These are phyloP conservation scores for Penicillium desertorum DNA, from an alignment of 495 filamentous ascomycete species.

Conservation along the genomic window DNA sequence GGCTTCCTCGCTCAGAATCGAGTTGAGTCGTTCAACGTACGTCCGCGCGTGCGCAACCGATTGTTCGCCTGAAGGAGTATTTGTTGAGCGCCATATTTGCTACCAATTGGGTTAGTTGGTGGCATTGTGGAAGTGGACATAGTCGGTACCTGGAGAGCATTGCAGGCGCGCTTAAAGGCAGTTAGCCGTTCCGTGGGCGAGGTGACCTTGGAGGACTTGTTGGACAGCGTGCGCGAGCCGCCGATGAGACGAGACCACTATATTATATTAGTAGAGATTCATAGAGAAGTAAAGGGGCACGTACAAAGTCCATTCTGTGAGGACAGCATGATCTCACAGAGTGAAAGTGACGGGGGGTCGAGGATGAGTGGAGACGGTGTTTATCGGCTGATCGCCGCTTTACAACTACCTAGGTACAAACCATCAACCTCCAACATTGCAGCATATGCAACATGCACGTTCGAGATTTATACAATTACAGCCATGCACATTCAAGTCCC, in stretches of 20 bases:
- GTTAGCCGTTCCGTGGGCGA: conserved; percentile 83
- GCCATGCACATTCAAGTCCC: not conserved
- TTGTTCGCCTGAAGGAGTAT: conserved; percentile 50
- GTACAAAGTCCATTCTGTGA: conserved; percentile 44
- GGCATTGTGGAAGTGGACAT: not conserved
- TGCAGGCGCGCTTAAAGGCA: conserved; percentile 86
- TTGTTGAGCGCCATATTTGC: conserved; percentile 77
- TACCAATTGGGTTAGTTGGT: conserved; percentile 34
- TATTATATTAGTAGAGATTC: conserved; percentile 20
- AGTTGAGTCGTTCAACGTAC: conserved; percentile 67
- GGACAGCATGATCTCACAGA: conserved; percentile 36
- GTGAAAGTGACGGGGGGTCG: conserved; percentile 24
- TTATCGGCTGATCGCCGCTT: conserved; percentile 22
- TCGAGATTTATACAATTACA: not conserved
- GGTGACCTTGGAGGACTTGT: conserved; percentile 61
- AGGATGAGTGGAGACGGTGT: conserved; percentile 30
- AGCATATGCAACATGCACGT: not conserved
- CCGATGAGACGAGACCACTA: conserved; percentile 91
- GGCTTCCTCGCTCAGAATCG: conserved; percentile 82
- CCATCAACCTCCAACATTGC: not conserved
- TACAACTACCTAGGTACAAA: not conserved
- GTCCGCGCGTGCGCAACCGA: conserved; percentile 50
- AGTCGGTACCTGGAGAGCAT: conserved; percentile 69
- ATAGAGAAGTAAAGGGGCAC: conserved; percentile 13
- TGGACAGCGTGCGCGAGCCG: conserved; percentile 66